Base-by-base conservation (phyloP, 176 grass and related monocot genomes). In the Oropetium thomaeum region DNA sequence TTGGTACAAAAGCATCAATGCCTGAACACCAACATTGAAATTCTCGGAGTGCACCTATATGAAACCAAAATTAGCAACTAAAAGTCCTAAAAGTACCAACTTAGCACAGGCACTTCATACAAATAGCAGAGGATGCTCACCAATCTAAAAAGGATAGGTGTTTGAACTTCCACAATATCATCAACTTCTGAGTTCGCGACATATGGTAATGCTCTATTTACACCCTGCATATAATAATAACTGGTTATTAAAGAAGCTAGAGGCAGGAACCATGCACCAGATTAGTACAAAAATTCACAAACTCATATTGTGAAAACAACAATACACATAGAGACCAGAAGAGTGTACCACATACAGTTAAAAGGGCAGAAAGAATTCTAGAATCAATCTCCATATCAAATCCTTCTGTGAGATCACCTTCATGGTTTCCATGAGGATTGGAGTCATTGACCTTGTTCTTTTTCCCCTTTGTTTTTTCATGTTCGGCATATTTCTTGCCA, bases 141-240 rank as follows among this genome's bases (percentile, higher is more conserved):
- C 86, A 97, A 87, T 97, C 81, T 90, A 48, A 93, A 93, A 62
- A 97, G 91, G 77, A 92, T 74, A 34, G 95, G 91, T 62, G 91
- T 92, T 76, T 93, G 95, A 78, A 89, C 81, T 74, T 97, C 95
- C 58, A 97, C 81, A 73, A 97, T 89, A 89, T 89, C 89, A 87
- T 97, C 88, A 65, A 92, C 88, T 91, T 97, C 95, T 51, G 92
- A 87, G 45, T 91, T 93, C 32, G 95, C 89, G 63, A 97, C 88
- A 83, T 81, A 97, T 60, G 95, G 95, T 85, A 97, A 89, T 80
- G 95, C 95, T 85, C 94, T 91, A 80, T 97, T 97, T 58, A 91
- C 88, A 30, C 94, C 94, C 94, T 97, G 86, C 74, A 87, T 80
- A 75, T 62, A 30, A 81, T 69, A 38, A 52, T 48, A 51, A 13